Percentiles rank a stretch among this genome's conserved stretches.
These are phyloP conservation scores for Prunus davidiana DNA, from an alignment of 306 rosid genomes.

Conservation along the genomic window DNA sequence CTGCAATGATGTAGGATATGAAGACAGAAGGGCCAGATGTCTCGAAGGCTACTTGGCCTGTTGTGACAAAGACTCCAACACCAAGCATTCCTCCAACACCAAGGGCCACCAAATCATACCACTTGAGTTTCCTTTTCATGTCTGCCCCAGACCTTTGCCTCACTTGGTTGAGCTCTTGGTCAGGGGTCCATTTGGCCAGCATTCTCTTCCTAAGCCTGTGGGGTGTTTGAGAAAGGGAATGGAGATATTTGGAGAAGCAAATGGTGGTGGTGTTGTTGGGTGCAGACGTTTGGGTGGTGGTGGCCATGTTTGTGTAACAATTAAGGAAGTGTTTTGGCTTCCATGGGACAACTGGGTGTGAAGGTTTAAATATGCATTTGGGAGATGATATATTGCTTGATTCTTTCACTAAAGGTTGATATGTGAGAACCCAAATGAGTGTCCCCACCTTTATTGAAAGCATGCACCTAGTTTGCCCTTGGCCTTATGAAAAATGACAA, in stretches of 20 bases:
- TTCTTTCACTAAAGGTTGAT: slow-evolving; percentile 24
- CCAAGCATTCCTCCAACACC: slow-evolving; percentile 99
- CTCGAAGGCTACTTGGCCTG: slow-evolving; percentile 61
- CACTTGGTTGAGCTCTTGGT: slow-evolving; percentile 81
- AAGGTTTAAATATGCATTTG: slow-evolving; percentile 54
- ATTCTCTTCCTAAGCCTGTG: slow-evolving; percentile 75
- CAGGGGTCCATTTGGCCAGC: slow-evolving; percentile 94
- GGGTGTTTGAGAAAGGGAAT: slow-evolving; percentile 77
- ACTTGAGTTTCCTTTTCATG: slow-evolving; percentile 80
- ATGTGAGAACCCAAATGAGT: slow-evolving; percentile 28
- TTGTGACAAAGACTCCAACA: slow-evolving; percentile 90
- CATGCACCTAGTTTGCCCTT: slow-evolving; percentile 28
- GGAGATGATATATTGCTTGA: slow-evolving; percentile 36
- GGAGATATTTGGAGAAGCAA: slow-evolving; percentile 53
- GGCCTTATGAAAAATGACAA: slow-evolving; percentile 12
- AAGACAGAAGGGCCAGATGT: slow-evolving; percentile 83
- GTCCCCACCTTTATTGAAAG: slow-evolving; percentile 39
- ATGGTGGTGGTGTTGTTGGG: slow-evolving; percentile 26
- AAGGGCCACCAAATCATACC: slow-evolving; percentile 84
- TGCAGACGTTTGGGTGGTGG: slow-evolving; percentile 16
- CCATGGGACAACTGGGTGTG: slow-evolving; percentile 28
- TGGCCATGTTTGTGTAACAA: slow-evolving; percentile 35
- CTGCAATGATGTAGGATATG: slow-evolving; percentile 81
- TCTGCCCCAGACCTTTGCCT: slow-evolving; percentile 88
- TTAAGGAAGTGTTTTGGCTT: slow-evolving; percentile 29